Base-by-base conservation (phyloP, 345 rosid genomes). In the Eucalyptus regnans region DNA sequence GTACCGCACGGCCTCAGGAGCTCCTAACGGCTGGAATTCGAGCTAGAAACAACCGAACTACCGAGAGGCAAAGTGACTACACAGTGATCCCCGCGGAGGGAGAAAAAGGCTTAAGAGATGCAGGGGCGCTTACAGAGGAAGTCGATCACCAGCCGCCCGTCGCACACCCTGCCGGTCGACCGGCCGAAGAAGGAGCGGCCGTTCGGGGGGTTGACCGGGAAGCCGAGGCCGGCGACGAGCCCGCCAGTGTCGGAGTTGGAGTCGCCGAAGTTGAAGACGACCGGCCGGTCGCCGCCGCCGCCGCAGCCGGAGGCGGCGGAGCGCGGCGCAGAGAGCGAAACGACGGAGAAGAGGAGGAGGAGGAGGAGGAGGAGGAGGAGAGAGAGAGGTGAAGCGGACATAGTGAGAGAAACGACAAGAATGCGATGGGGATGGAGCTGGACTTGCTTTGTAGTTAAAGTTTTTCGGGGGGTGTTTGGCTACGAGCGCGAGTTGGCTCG, bases 221-320 rank as follows among this genome's bases (percentile, higher is more conserved):
- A 96, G 25, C 99, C 99, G 48, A 96, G 97, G 25, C 97, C 99
- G 25, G 97, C 96, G 41, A 79, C 81, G n/a, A 97, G 99, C 17
- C 96, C 98, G n/a, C 99, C 99, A 5, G 98, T 95, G 94, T 96
- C 98, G 50, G 99, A 96, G 94, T 97, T 96, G 9, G 99, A 97
- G 90, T 97, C 97, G 13, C 99, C 99, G 50, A 96, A 96, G 94
- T 92, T 95, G 97, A 96, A 96, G 91, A 96, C 94, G 79, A 96
- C 89, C 13, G 98, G 96, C 11, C 94, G 93, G 43, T 43, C 52
- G n/a, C 66, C n/a, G n/a, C 62, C 62, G 62, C 83, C 46, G 22
- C 90, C 92, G 92, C 97, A 94, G 84, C 64, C 91, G 25, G 94
- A 83, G 66, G 92, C 86, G 33, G 86, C 88, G 2, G 88, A 58